A percentile compares a stretch with the other conserved stretches of the same genome.
Evolutionary conservation across 2,329 filamentous ascomycete genomes (phyloP).

Genomic region (Beauveria caledonica): DNA sequence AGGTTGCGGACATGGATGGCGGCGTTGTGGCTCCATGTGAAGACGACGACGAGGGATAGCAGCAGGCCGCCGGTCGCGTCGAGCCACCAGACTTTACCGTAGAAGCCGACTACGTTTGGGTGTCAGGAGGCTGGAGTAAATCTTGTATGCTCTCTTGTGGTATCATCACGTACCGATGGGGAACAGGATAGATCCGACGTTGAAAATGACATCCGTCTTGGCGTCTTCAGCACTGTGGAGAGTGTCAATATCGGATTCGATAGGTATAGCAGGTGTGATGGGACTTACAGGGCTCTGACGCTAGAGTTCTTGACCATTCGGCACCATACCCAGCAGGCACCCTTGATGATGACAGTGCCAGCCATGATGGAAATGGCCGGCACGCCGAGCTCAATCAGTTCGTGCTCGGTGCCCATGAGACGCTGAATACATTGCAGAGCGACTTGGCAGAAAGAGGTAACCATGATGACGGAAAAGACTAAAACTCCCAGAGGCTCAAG

Average conservation of each 20-base stretch:
- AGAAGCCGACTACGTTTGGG: slow-evolving; percentile 54
- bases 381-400: slow-evolving; percentile 62
- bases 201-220: slow-evolving; percentile 78
- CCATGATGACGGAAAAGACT: slow-evolving; percentile 80
- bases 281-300: slow-evolving; percentile 63
- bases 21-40: slow-evolving; percentile 69
- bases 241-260: slow-evolving; percentile 11
- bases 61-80: slow-evolving; percentile 71
- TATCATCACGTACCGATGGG: slow-evolving; percentile 50
- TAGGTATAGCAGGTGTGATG: slow-evolving; percentile 1
- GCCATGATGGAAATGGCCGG: slow-evolving; percentile 75
- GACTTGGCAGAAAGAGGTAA: slow-evolving; percentile 75
- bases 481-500: slow-evolving; percentile 74
- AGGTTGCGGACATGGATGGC: slow-evolving; percentile 72
- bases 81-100: slow-evolving; percentile 72
- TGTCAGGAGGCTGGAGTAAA: neutral
- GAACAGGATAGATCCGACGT: slow-evolving; percentile 80
- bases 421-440: slow-evolving; percentile 60
- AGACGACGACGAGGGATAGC: slow-evolving; percentile 70
- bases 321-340: slow-evolving; percentile 79
- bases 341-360: slow-evolving; percentile 72
- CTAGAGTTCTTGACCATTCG: slow-evolving; percentile 77
- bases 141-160: neutral
- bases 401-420: slow-evolving; percentile 51
- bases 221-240: slow-evolving; percentile 38